Base-by-base conservation (phyloP, 2,329 filamentous ascomycete genomes). In the Verticillium zaregamsianum region DNA sequence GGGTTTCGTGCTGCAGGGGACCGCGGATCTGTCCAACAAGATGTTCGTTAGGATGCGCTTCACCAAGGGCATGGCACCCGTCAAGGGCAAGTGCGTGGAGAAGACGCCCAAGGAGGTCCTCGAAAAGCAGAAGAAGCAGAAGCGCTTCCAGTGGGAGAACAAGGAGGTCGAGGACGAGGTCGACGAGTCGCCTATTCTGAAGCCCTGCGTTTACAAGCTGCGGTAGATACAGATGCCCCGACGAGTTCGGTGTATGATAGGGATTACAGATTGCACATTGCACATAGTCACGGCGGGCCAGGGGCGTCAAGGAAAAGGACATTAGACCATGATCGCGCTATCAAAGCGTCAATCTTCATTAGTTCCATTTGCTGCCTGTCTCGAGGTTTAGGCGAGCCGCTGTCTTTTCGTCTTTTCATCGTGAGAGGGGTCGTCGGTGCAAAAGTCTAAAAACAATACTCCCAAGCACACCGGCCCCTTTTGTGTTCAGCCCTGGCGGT, bases 11-110 rank as follows among this genome's bases (percentile, higher is more conserved):
- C 82, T 97, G 33, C 90, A 90, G 68, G 86, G 86, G 9, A 85
- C 84, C 68, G 60, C 61, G 32, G 93, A 99, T 77, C 79, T 96
- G 70, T 86, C 84, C 61, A 99, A 99, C 78, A 96, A 90, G 79
- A 99, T 99, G 95, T 99, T 99, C 79, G 94, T 98, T 68, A 92
- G 90, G 78, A 94, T 99, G 92, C 87, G 90, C 69, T 99, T 99
- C 76, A 81, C 93, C 69, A 99, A 98, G 79, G 87, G 84, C n/a
- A 87, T 86, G 23, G 79, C 86, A 55, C 90, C 93, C 0, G 82
- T 82, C 2, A 89, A 87, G 72, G 93, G 93, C 28, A 96, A 96
- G 79, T 86, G 90, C 66, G 86, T 81, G 15, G 81, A 77, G 60
- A 45, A 59, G 40, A 72, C 75, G 15, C 65, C 86, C 86, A 84